Evolutionary conservation across 129 eudicot genomes (phyloP).

Genomic region (Rutidosis leptorrhynchoides): DNA sequence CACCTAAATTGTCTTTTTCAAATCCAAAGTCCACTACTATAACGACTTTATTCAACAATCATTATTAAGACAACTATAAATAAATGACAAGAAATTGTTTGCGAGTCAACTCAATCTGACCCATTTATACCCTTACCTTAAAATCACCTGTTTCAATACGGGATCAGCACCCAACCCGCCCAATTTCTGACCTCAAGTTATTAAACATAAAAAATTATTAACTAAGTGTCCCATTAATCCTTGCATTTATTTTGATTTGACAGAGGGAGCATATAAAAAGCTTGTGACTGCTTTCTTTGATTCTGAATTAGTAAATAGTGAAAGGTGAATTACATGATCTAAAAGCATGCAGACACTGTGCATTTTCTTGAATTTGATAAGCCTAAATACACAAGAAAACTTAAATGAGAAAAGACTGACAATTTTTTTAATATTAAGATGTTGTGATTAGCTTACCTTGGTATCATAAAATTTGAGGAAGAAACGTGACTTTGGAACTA

Average conservation of each 20-base stretch:
- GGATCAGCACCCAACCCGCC: background rate
- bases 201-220: background rate
- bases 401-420: conserved; percentile 55
- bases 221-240: conserved; percentile 1
- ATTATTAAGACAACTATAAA: too few relatives aligned
- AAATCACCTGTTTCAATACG: background rate
- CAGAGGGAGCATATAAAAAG: conserved; percentile 6
- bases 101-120: background rate
- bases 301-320: conserved; percentile 29
- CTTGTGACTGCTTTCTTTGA: conserved; percentile 23
- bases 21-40: too few relatives aligned
- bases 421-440: background rate
- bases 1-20: background rate
- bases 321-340: conserved; percentile 76
- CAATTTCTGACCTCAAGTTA: background rate
- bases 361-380: conserved; percentile 81
- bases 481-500: conserved; percentile 67
- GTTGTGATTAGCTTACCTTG: conserved; percentile 48
- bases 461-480: conserved; percentile 77
- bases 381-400: conserved; percentile 80
- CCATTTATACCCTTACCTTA: background rate
- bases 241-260: conserved; percentile 12
- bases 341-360: conserved; percentile 98
- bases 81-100: too few relatives aligned
- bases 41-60: too few relatives aligned